Evolutionary conservation across 179 eudicot genomes (phyloP).

Genomic region (Spinacia oleracea): DNA sequence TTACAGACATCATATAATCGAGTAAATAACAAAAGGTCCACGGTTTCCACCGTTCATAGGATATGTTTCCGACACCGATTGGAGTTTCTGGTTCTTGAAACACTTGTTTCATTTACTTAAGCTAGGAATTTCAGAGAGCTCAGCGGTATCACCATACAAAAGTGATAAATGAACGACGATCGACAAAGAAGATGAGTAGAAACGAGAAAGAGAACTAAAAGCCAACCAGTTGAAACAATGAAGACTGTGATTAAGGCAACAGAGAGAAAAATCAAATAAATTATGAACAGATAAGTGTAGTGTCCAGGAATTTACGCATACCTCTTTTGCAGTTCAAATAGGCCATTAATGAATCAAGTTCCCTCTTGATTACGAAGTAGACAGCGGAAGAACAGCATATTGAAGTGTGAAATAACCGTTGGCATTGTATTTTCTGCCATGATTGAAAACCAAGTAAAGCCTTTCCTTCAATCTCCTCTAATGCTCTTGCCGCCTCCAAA

Average conservation of each 20-base stretch:
- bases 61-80: background rate
- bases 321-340: slow-evolving; percentile 52
- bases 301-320: slow-evolving; percentile 26
- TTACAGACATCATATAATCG: background rate
- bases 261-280: background rate
- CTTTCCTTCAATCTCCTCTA: slow-evolving; percentile 86
- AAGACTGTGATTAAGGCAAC: background rate
- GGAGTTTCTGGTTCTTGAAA: background rate
- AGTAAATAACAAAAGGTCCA: background rate
- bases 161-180: background rate
- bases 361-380: slow-evolving; percentile 52
- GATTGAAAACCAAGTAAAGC: slow-evolving; percentile 67
- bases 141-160: background rate
- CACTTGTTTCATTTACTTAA: background rate
- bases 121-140: background rate
- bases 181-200: background rate
- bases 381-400: slow-evolving; percentile 67
- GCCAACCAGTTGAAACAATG: background rate
- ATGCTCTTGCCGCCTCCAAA: slow-evolving; percentile 97
- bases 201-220: background rate
- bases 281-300: slow-evolving; percentile 2
- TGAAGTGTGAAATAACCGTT: slow-evolving; percentile 71
- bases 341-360: slow-evolving; percentile 50
- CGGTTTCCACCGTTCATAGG: too few species aligned
- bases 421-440: slow-evolving; percentile 91